These are phyloP conservation scores for Coelastrella sp. DNA, from an alignment of 139 green algal species.

Conservation along the genomic window DNA sequence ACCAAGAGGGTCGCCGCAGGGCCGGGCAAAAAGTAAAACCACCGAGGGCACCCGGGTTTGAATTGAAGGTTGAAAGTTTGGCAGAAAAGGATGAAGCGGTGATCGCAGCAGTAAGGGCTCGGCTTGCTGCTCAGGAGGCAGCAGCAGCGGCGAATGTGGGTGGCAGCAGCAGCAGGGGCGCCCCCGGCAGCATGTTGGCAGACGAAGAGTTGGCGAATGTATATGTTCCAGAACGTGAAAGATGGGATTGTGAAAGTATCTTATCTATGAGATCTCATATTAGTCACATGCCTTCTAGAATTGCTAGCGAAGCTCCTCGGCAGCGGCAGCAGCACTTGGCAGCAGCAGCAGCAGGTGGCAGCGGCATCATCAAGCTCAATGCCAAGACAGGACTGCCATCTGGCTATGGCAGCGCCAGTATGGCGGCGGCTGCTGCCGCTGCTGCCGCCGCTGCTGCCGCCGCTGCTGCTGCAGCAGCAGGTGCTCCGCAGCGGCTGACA, in stretches of 20 bases:
- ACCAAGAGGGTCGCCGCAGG: too few relatives aligned
- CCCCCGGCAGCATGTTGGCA: neutral
- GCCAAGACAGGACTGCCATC: slow-evolving; percentile 70
- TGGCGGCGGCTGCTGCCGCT: slow-evolving; percentile 26
- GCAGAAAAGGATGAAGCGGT: slow-evolving; percentile 37
- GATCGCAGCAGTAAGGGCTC: slow-evolving; percentile 39
- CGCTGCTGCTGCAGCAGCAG: slow-evolving; percentile 25
- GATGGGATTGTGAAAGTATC: slow-evolving; percentile 94
- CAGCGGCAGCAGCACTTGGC: slow-evolving; percentile 43
- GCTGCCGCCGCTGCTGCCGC: slow-evolving; percentile 13
- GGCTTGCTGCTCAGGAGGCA: slow-evolving; percentile 33
- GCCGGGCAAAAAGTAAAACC: neutral
- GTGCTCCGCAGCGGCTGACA: neutral
- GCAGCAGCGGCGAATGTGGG: neutral
- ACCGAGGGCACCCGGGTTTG: neutral
- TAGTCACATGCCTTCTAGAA: slow-evolving; percentile 85
- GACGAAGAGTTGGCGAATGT: slow-evolving; percentile 29
- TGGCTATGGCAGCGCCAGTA: slow-evolving; percentile 10
- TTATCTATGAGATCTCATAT: slow-evolving; percentile 85
- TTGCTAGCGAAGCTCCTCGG: slow-evolving; percentile 52
- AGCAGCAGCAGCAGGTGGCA: slow-evolving; percentile 29
- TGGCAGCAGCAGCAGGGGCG: slow-evolving; percentile 41
- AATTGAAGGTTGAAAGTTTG: slow-evolving; percentile 46
- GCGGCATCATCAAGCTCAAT: slow-evolving; percentile 62
- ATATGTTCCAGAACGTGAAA: slow-evolving; percentile 51